Evolutionary conservation across 176 grass and related monocot genomes (phyloP).

Genomic region (Musa troglodytarum): DNA sequence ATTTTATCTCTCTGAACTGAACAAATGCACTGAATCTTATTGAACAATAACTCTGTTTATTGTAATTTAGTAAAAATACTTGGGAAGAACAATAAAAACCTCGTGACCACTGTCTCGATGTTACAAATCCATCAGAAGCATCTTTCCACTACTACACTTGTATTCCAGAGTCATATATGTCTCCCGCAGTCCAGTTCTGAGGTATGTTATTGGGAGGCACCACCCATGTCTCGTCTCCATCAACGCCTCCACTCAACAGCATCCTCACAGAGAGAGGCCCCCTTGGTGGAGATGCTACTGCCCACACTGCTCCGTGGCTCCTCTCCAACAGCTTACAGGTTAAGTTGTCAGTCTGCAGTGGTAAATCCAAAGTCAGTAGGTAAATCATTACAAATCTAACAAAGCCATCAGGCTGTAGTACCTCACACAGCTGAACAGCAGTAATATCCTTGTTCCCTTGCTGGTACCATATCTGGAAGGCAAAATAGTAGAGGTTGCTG

Average conservation of each 20-base stretch:
- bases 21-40: background rate
- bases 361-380: background rate
- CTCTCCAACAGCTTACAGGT: slow-evolving; percentile 52
- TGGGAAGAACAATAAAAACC: background rate
- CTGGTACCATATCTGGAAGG: slow-evolving; percentile 67
- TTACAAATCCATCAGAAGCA: background rate
- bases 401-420: background rate
- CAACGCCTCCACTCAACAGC: slow-evolving; percentile 34
- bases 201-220: slow-evolving; percentile 45
- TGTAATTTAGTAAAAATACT: background rate
- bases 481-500: slow-evolving; percentile 48
- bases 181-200: slow-evolving; percentile 54
- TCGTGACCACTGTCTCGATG: background rate
- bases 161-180: slow-evolving; percentile 52
- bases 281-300: slow-evolving; percentile 35
- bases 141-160: slow-evolving; percentile 35
- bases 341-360: slow-evolving; percentile 48
- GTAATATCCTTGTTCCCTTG: slow-evolving; percentile 50
- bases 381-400: background rate
- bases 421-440: slow-evolving; percentile 57
- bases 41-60: background rate
- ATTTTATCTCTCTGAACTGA: too few relatives aligned
- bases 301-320: slow-evolving; percentile 64
- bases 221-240: slow-evolving; percentile 29
- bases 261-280: slow-evolving; percentile 58